Evolutionary conservation across 208 protist genomes (phyloP), one percentile per base, ranked within the genome.

Genomic region (Trypanosoma boissoni): DNA sequence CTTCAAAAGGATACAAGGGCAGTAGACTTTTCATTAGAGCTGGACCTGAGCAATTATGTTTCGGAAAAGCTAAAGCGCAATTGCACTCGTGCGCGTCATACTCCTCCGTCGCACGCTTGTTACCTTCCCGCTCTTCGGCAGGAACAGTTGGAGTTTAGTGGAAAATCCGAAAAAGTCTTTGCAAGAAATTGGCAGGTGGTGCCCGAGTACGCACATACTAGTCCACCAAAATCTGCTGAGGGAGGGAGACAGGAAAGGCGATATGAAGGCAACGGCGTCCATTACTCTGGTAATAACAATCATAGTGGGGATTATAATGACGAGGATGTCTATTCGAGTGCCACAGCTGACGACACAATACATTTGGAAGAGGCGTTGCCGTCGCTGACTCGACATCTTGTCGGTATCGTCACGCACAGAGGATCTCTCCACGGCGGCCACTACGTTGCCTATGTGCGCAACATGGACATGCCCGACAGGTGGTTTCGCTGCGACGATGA

Each of bases 401-500:
- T 91, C 7, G 86, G 87, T 45, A 85, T 95, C 44, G 80, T 96
- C 3, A 66, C 78, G 3, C 91, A 96, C 61, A 74, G 82, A 7
- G 91, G 91, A 34, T 87, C 83, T 0, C 72, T 96, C 23, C 72
- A 89, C 43, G 78, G 77, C 14, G 91, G 91, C 2, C 91, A 96
- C 68, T 95, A 95, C 74, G 72, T 94, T 23, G 87, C 91, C 23
- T 92, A 83, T 62, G 84, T 94, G 48, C 85, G 86, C 24, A 58
- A 83, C 51, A 45, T 70, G 0, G 52, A 63, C 0, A 68, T 72
- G 1, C 76, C 80, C 12, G 64, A 84, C 24, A 37, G 75, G 27
- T 95, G 89, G 86, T 93, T 92, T 64, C 82, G 79, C 48, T 95
- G 86, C 66, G 89, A 95, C 50, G 89, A 95, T 44, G 83, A 92